Conservation (phyloP, 805 yeast species). For the Candida dajiaensis region DNA sequence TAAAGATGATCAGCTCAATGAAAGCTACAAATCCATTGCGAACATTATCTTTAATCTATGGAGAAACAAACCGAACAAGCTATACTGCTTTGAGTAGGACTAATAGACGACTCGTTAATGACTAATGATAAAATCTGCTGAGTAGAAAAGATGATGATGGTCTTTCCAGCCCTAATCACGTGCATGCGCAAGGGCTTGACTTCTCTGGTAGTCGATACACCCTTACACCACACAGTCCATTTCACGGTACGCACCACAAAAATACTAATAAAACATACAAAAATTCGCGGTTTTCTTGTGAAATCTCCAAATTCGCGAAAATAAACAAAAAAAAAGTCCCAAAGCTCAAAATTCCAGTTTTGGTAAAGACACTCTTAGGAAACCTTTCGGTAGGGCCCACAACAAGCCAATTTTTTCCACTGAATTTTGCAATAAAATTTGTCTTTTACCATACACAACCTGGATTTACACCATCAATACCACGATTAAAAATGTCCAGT, state of each 20-base stretch:
- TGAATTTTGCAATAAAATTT: neutral
- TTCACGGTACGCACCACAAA: neutral
- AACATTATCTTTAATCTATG: conserved; percentile 17
- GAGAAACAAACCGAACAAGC: conserved; percentile 22
- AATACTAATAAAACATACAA: neutral
- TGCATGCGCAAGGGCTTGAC: no score
- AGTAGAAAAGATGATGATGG: no score
- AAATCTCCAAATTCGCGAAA: neutral
- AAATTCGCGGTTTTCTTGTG: neutral
- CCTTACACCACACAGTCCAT: neutral
- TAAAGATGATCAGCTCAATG: neutral
- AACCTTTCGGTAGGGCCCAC: neutral
- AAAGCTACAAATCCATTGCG: neutral
- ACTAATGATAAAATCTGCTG: neutral
- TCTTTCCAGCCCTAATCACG: neutral
- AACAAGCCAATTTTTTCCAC: neutral
- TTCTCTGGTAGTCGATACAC: no score
- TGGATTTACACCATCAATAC: neutral
- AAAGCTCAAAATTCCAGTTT: neutral
- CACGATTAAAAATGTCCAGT: conserved; percentile 34
- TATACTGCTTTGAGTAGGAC: conserved; percentile 29
- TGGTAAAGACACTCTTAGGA: neutral
- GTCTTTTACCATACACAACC: neutral
- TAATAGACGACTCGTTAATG: neutral
- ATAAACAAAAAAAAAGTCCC: neutral